Evolutionary conservation across 163 green algal genomes (phyloP), one percentile per base, ranked within the genome.

Genomic region (Chloroidium sp.): DNA sequence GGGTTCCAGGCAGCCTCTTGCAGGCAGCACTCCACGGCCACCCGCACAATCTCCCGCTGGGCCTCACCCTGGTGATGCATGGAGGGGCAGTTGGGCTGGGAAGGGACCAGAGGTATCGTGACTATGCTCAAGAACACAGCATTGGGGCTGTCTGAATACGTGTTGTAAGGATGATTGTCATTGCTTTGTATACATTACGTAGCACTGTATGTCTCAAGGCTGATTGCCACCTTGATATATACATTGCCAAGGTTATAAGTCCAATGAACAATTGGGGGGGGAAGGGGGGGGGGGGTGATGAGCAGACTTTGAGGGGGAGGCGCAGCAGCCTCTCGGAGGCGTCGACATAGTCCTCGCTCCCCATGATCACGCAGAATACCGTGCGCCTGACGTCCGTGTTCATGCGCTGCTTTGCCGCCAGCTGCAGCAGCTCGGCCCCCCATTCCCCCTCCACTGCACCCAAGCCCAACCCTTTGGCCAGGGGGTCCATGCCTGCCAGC

Each of bases 341-440:
- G 4, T 90, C 82, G 14, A 95, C 79, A 76, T 93, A 94, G 82
- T 96, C 93, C 75, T 95, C 86, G 6, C 59, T 76, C 75, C 89
- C 87, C 94, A 98, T 98, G 62, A 98, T 82, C 1, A 91, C 86
- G 81, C 93, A 94, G 81, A 98, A 98, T 3, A 97, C 89, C 10
- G 93, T 89, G 0, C 93, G 87, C n/a, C 92, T 81, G 59, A 86
- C 86, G 78, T 98, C 93, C 1, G 95, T 98, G 86, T 93, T 98
- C 95, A 98, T 98, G n/a, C 93, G 87, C 89, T 94, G 87, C 3
- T 78, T 72, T 0, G 90, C 89, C 3, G 95, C 95, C 77, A 97
- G 85, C 62, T 81, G 69, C 64, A 97, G 85, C 76, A 95, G 84
- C 82, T 91, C 83, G 4, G 57, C 75, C 4, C 76, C 69, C 60